Percentiles rank a stretch among this genome's conserved stretches.
Conservation (phyloP, 192 early-diverging fungal species). For the Backusella mclennaniae region DNA sequence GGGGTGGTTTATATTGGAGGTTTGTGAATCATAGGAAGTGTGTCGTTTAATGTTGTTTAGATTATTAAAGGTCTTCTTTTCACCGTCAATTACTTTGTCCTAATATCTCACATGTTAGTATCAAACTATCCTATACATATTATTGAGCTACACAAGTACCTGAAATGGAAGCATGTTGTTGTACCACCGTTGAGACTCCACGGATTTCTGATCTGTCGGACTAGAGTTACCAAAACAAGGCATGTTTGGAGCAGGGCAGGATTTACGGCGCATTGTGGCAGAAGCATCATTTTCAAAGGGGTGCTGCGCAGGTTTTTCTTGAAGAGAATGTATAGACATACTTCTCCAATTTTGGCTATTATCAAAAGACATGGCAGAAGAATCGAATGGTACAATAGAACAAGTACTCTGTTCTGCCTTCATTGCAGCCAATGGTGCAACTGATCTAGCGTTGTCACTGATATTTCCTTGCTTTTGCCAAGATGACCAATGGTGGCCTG, state of each 20-base stretch:
- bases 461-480: neutral
- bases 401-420: neutral
- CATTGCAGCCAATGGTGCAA: slow-evolving; percentile 11
- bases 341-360: slow-evolving; percentile 2
- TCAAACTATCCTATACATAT: neutral
- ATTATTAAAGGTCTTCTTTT: neutral
- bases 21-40: slow-evolving; percentile 9
- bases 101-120: neutral
- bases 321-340: slow-evolving; percentile 4
- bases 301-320: neutral
- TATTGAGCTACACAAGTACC: neutral
- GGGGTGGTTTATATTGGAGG: neutral
- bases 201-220: neutral
- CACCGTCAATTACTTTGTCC: neutral
- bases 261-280: slow-evolving; percentile 1
- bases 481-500: neutral
- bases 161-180: neutral
- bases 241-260: slow-evolving; percentile 4
- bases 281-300: neutral
- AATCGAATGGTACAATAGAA: neutral
- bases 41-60: slow-evolving; percentile 1
- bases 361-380: neutral
- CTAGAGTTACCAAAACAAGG: neutral
- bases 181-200: neutral
- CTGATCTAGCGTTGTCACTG: slow-evolving; percentile 1